Base-by-base conservation (phyloP, 2,329 filamentous ascomycete genomes). In the Fusarium secorum region DNA sequence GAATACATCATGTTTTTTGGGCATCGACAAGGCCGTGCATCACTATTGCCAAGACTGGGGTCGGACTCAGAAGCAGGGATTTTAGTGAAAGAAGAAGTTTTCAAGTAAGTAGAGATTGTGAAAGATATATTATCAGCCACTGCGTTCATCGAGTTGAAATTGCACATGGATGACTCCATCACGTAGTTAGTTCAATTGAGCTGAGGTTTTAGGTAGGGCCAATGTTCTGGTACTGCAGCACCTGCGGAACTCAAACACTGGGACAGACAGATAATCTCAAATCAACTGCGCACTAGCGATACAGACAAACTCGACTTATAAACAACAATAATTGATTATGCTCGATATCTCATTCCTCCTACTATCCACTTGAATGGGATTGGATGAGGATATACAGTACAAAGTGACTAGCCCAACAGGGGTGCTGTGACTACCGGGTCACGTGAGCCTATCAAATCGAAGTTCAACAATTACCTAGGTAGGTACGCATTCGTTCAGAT, bases 371-470 rank as follows among this genome's bases (percentile, higher is more conserved):
- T 17, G 33, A 17, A 30, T 49, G 38, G 41, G 38, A 66, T 55
- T 55, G 52, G 41, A 56, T 28, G 24, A 33, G 20, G 41, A 45
- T 24, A 18, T 38, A 41, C 53, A 30, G 15, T 38, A 41, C 53
- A 30, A 24, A 39, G 24, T n/a, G 26, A 32, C 56, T 44, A 36
- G 39, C 57, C 51, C 24, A 28, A 52, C 62, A 46, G 54, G 64
- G 46, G 30, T 46, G 28, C 8, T 22, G 11, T 48, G 36, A 44
- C 51, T 53, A 18, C n/a, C 24, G 11, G 11, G 38, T 75, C 75
- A 76, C 75, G 75, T 76, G 75, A 73, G 38, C 38, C 56, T 67
- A 68, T 36, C 52, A 62, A 61, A 73, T 66, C 68, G 66, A 70
- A 68, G 65, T 76, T 59, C 64, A 62, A 65, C 75, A 71, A 74